Evolutionary conservation across 1,284 basidiomycete genomes (phyloP), one percentile per base, ranked within the genome.

Genomic region (Cutaneotrichosporon sp.): DNA sequence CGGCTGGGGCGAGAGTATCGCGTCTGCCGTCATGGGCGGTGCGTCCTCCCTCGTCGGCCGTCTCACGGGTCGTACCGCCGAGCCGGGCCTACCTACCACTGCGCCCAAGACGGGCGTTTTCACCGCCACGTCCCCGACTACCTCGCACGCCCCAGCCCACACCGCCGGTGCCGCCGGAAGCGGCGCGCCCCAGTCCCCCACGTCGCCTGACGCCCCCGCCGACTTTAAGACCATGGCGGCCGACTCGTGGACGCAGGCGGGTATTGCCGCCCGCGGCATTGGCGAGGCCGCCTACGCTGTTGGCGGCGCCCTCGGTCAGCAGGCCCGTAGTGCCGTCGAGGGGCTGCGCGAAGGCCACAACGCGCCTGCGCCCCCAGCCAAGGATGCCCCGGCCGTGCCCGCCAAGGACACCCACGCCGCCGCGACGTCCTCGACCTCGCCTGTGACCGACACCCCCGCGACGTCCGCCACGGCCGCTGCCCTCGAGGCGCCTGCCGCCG

Each of bases 1-100:
- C 23, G 61, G 62, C 2, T 73, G 71, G 71, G 73, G 73, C 30
- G 72, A 72, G 56, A 59, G 60, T 4, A 63, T 74, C 22, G 69
- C 68, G 3, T 58, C 58, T 20, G 34, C 42, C 8, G 26, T 54
- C 21, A 20, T 54, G 8, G 53, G 53, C 5, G 39, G 43, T 14
- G 48, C 49, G 4, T 46, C 42, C 15, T 50, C 36, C 20, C 49
- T 54, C 38, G 44, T 38, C 22, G n/a, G 38, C 33, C 37, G 18
- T 8, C 18, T 54, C 33, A 50, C 53, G 2, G 53, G 53, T 10
- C 26, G 36, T 4, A 13, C 37, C 7, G 48, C 48, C 17, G 39
- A 36, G 18, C 18, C 42, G n/a, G 56, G 51, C 15, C 63, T 61
- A 36, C 62, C 65, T 15, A 58, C 60, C 1, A 47, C 61, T 8